Conservation (phyloP, 2,329 filamentous ascomycete genomes). For the Sclerotinia nivalis region DNA sequence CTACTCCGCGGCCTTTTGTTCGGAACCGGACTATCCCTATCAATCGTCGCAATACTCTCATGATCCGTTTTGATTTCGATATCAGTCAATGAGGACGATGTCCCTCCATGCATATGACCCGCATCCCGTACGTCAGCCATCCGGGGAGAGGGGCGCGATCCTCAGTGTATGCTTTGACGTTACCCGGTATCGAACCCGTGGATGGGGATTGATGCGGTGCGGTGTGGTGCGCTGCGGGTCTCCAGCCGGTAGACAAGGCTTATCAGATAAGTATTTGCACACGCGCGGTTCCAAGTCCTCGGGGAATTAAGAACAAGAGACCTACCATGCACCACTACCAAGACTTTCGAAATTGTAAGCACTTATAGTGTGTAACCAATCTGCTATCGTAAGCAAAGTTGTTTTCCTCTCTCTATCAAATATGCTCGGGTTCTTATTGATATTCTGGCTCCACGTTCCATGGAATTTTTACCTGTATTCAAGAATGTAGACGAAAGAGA, state of each 20-base stretch:
- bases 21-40: constrained; percentile 20
- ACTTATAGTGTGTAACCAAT: not conserved
- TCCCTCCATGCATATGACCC: constrained; percentile 8
- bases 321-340: not conserved
- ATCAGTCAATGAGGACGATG: constrained; percentile 6
- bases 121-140: constrained; percentile 25
- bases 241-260: constrained; percentile 4
- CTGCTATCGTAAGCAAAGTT: not conserved
- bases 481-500: not conserved
- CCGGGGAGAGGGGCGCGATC: constrained; percentile 7
- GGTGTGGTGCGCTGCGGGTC: not conserved
- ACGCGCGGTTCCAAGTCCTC: not conserved
- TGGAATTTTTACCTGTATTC: not conserved
- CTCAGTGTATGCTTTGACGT: constrained; percentile 10
- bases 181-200: constrained; percentile 7
- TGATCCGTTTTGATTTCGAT: constrained; percentile 9
- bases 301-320: not conserved
- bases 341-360: not conserved
- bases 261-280: constrained; percentile 9
- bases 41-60: constrained; percentile 2
- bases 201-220: constrained; percentile 3
- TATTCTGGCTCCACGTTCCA: constrained; percentile 1
- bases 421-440: not conserved
- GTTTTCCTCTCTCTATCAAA: not conserved
- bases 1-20: constrained; percentile 40